Base-by-base conservation (phyloP, 306 rosid genomes). In the Begonia masoniana region DNA sequence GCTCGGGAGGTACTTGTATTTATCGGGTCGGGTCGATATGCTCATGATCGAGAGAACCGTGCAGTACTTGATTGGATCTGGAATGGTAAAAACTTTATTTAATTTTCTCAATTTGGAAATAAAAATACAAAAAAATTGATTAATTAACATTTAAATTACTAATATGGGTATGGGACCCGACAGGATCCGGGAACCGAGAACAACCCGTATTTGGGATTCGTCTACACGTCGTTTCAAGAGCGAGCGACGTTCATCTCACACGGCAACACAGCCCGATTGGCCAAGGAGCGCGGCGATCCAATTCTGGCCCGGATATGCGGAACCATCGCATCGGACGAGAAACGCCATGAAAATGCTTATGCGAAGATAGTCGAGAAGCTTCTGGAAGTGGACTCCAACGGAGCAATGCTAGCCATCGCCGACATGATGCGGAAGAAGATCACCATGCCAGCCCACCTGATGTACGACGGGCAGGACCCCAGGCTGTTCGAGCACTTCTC, bases 21-120 rank as follows among this genome's bases (percentile, higher is more conserved):
- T 87, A 10, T 70, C 96, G 14, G 96, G 96, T 58, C 82, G 87
- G 57, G 94, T 88, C 8, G 94, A 88, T 51, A 84, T 88, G 92
- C 42, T 8, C n/a, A 84, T 55, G 92, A 31, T 84, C 16, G 96
- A 84, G 61, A 78, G 58, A 52, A 84, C 96, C 0, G 69, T 81
- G 0, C 96, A 87, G 51, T 61, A 84, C 23, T 74, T 88, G 24
- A 84, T 84, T 54, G 74, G 76, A 15, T 75, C 79, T 43, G 96
- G 96, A 61, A 78, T 81, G 81, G 96, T 83, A 31, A 6, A 5
- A 2, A 17, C 7, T 19, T 4, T 7, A 9, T 47, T 43, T 54
- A 14, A 2, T 23, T 17, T 41, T 5, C 13, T 60, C 4, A 6
- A 7, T n/a, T n/a, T 49, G 2, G 24, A 49, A 13, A 9, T n/a